A percentile compares a stretch with the other conserved stretches of the same genome.
phyloP scores from a whole-genome alignment of 1,284 basidiomycete genomes.

The Grifola frondosa region DNA sequence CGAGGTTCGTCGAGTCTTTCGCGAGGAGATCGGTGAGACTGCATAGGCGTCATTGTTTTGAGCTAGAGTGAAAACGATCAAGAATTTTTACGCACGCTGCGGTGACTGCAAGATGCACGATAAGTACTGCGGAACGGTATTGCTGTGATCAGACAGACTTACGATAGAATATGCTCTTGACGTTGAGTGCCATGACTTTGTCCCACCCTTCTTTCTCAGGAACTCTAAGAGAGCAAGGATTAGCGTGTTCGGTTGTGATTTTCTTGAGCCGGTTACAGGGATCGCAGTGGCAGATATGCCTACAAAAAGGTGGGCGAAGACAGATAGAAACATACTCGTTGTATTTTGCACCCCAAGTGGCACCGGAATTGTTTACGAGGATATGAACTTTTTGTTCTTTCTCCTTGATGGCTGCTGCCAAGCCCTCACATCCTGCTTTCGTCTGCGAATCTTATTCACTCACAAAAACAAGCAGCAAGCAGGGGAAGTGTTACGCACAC shows the following conservation, averaged over 20 bases:
- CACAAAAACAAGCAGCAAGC: too few relatives aligned
- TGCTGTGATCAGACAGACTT: conserved; percentile 28
- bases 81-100: conserved; percentile 47
- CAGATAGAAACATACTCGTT: conserved; percentile 39
- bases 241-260: neutral
- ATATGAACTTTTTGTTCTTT: conserved; percentile 73
- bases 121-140: neutral
- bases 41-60: conserved; percentile 21
- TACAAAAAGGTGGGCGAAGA: neutral
- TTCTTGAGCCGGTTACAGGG: too few relatives aligned
- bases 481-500: conserved; percentile 42
- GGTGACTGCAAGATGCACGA: conserved; percentile 49
- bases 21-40: conserved; percentile 64
- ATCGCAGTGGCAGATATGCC: too few relatives aligned
- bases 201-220: conserved; percentile 87
- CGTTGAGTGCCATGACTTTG: conserved; percentile 73
- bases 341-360: conserved; percentile 78
- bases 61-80: neutral
- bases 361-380: conserved; percentile 79
- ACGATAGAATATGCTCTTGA: conserved; percentile 83
- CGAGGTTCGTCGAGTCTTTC: conserved; percentile 63
- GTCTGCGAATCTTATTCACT: conserved; percentile 45
- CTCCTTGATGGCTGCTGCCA: conserved; percentile 68
- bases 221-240: conserved; percentile 38
- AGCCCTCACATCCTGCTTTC: conserved; percentile 78